Percentiles rank a stretch among this genome's conserved stretches.
phyloP scores from a whole-genome alignment of 768 basidiomycete species.

The Cyclocybe aegerita region DNA sequence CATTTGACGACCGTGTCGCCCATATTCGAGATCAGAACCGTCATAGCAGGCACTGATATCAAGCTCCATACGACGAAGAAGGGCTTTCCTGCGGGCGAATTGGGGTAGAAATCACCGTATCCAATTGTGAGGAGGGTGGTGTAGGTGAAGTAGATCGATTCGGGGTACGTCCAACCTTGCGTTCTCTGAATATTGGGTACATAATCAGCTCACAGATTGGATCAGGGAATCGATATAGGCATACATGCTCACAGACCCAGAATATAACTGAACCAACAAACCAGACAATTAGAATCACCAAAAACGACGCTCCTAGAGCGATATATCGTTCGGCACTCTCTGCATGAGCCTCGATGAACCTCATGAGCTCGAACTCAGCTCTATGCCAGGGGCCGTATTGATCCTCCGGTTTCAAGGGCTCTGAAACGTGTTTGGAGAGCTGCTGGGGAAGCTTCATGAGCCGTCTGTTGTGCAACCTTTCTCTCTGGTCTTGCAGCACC shows the following conservation, averaged over 20 bases:
- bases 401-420: conserved; percentile 17
- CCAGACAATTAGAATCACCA: conserved; percentile 26
- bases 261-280: conserved; percentile 34
- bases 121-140: conserved; percentile 40
- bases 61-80: conserved; percentile 44
- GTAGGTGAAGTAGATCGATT: conserved; percentile 39
- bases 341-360: conserved; percentile 24
- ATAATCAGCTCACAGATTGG: background rate
- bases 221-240: background rate
- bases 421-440: conserved; percentile 1
- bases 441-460: conserved; percentile 8
- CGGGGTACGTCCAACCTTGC: conserved; percentile 34
- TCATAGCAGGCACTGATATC: conserved; percentile 39
- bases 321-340: conserved; percentile 23
- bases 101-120: conserved; percentile 39
- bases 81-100: conserved; percentile 33
- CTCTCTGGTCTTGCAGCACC: background rate
- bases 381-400: conserved; percentile 27
- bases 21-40: conserved; percentile 45
- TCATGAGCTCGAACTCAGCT: conserved; percentile 39
- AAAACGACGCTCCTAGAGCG: conserved; percentile 22
- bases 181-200: conserved; percentile 12
- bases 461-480: background rate
- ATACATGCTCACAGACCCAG: conserved; percentile 32
- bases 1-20: conserved; percentile 45